These are phyloP conservation scores for Aegilops tauschii DNA, from an alignment of 176 grass and related monocot genomes.

Conservation along the genomic window DNA sequence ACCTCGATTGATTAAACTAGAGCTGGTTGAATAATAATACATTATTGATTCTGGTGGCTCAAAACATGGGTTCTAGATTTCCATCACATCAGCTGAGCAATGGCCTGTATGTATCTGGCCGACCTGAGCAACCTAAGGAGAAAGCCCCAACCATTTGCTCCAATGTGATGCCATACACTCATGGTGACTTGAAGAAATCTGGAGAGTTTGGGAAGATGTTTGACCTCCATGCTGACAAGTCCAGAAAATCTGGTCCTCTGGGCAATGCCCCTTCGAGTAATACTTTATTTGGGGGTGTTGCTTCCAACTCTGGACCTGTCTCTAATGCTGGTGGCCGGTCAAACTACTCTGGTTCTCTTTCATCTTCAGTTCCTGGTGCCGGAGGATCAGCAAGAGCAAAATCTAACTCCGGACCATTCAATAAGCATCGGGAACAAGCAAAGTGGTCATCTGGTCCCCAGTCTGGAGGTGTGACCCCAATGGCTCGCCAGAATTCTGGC, in stretches of 20 bases:
- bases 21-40: constrained; percentile 18
- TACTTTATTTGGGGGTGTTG: constrained; percentile 56
- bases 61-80: constrained; percentile 82
- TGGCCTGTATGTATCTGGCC: constrained; percentile 93
- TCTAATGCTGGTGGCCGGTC: constrained; percentile 52
- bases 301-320: constrained; percentile 80
- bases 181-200: constrained; percentile 95
- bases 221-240: constrained; percentile 92
- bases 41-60: constrained; percentile 28
- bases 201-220: constrained; percentile 99
- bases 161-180: constrained; percentile 81
- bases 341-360: constrained; percentile 75
- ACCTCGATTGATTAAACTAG: not conserved
- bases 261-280: constrained; percentile 55
- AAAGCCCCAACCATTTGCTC: constrained; percentile 78
- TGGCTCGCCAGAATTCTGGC: constrained; percentile 86
- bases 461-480: constrained; percentile 80
- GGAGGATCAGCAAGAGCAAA: constrained; percentile 72
- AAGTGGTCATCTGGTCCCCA: constrained; percentile 92
- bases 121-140: constrained; percentile 88
- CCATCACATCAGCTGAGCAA: constrained; percentile 89
- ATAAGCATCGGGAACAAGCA: constrained; percentile 79
- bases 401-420: constrained; percentile 85
- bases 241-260: constrained; percentile 88
- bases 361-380: constrained; percentile 54